phyloP scores from a whole-genome alignment of 1,139 yeast species.

The Yamadazyma conglobata region DNA sequence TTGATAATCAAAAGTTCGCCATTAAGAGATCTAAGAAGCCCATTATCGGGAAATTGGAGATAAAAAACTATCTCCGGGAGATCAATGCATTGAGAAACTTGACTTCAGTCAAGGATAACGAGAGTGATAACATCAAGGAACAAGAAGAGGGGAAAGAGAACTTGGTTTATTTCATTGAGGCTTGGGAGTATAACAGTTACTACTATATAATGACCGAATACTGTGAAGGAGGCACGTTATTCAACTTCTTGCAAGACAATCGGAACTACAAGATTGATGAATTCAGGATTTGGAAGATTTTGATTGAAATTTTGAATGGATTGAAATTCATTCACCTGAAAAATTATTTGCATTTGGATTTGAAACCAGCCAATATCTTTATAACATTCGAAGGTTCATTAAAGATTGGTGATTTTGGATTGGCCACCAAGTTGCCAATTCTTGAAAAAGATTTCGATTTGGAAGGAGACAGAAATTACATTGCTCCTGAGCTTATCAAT shows the following conservation, averaged over 20 bases:
- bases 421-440: slow-evolving; percentile 53
- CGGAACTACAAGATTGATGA: slow-evolving; percentile 80
- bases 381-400: slow-evolving; percentile 91
- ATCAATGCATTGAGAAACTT: slow-evolving; percentile 43
- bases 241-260: slow-evolving; percentile 72
- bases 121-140: slow-evolving; percentile 39
- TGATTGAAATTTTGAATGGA: slow-evolving; percentile 78
- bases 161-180: slow-evolving; percentile 73
- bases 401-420: slow-evolving; percentile 80
- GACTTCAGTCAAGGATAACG: slow-evolving; percentile 41
- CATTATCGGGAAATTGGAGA: slow-evolving; percentile 38
- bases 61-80: slow-evolving; percentile 36
- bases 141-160: slow-evolving; percentile 76
- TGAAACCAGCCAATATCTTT: slow-evolving; percentile 93
- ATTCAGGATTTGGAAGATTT: slow-evolving; percentile 96
- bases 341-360: slow-evolving; percentile 77
- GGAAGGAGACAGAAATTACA: slow-evolving; percentile 96
- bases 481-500: slow-evolving; percentile 93
- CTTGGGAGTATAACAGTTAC: slow-evolving; percentile 77
- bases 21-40: slow-evolving; percentile 76
- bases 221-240: slow-evolving; percentile 92
- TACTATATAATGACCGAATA: slow-evolving; percentile 91
- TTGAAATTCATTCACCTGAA: slow-evolving; percentile 74
- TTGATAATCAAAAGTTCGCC: slow-evolving; percentile 68
- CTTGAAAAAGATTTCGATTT: slow-evolving; percentile 67